Percentiles rank a stretch among this genome's conserved stretches.
These are phyloP conservation scores for Hemisphaericaspora lyxosophila DNA, from an alignment of 1,139 yeast species.

Conservation along the genomic window DNA sequence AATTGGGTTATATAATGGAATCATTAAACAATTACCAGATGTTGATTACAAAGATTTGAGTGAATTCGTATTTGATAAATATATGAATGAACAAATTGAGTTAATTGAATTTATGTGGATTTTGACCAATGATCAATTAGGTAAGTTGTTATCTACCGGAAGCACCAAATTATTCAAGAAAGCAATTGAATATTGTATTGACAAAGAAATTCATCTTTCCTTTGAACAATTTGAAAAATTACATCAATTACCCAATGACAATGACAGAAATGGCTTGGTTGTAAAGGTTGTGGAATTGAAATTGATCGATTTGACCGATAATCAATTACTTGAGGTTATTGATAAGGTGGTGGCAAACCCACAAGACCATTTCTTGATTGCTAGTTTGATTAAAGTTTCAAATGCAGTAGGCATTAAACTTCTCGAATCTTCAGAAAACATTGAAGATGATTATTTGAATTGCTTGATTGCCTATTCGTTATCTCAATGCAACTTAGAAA, in stretches of 20 bases:
- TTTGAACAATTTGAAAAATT: conserved; percentile 10
- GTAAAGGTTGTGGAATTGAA: conserved; percentile 17
- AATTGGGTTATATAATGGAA: conserved; percentile 12
- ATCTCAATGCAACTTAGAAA: conserved; percentile 6
- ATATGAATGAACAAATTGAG: neutral
- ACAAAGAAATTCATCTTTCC: conserved; percentile 3
- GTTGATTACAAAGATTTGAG: conserved; percentile 1
- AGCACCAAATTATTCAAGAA: conserved; percentile 2
- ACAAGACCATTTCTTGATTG: conserved; percentile 23
- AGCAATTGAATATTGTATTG: conserved; percentile 4
- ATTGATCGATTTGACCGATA: conserved; percentile 23
- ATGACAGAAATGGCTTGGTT: conserved; percentile 8
- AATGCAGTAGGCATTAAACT: conserved; percentile 17
- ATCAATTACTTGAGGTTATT: conserved; percentile 17
- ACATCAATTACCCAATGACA: neutral
- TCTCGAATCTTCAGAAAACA: conserved; percentile 13
- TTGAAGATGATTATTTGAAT: conserved; percentile 21
- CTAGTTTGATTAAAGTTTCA: conserved; percentile 18
- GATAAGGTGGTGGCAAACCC: conserved; percentile 17
- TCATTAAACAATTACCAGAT: conserved; percentile 8
- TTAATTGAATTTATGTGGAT: conserved; percentile 17
- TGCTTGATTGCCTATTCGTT: conserved; percentile 25
- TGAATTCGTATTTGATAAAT: conserved; percentile 6
- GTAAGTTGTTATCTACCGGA: conserved; percentile 2
- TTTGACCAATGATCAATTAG: conserved; percentile 15